A percentile compares a stretch with the other conserved stretches of the same genome.
Evolutionary conservation across 2,329 filamentous ascomycete genomes (phyloP).

Genomic region (Spiromastix sp.): DNA sequence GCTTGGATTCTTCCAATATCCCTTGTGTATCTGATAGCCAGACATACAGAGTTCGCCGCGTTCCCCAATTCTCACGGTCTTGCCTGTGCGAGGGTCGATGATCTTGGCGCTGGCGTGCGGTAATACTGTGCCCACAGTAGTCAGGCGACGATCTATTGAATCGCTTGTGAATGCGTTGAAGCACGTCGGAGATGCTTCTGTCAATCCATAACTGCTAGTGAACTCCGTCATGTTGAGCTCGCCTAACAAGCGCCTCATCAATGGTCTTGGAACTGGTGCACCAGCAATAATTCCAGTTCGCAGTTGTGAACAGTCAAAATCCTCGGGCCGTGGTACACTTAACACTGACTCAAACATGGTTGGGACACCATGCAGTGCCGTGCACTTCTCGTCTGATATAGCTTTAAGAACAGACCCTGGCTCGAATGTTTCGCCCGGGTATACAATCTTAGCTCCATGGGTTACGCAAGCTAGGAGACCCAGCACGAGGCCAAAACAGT

Average conservation of each 20-base stretch:
- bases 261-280: slow-evolving; percentile 61
- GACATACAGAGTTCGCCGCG: slow-evolving; percentile 67
- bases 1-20: slow-evolving; percentile 56
- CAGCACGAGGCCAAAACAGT: slow-evolving; percentile 74
- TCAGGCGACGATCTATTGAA: slow-evolving; percentile 53
- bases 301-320: slow-evolving; percentile 43
- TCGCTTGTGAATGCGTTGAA: slow-evolving; percentile 73
- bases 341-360: slow-evolving; percentile 69
- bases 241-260: slow-evolving; percentile 63
- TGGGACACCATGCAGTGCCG: slow-evolving; percentile 69
- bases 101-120: slow-evolving; percentile 71
- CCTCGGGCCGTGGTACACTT: slow-evolving; percentile 35
- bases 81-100: slow-evolving; percentile 52
- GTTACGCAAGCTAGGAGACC: slow-evolving; percentile 63
- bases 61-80: slow-evolving; percentile 55
- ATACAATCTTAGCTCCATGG: slow-evolving; percentile 66
- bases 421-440: slow-evolving; percentile 66
- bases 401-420: slow-evolving; percentile 54
- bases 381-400: slow-evolving; percentile 57
- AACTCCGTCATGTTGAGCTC: slow-evolving; percentile 68
- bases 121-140: slow-evolving; percentile 65
- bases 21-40: slow-evolving; percentile 60
- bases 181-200: slow-evolving; percentile 68
- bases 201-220: slow-evolving; percentile 59
- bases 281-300: slow-evolving; percentile 72